phyloP scores from a whole-genome alignment of 2,329 filamentous ascomycete genomes.

The Colletotrichum sp. region DNA sequence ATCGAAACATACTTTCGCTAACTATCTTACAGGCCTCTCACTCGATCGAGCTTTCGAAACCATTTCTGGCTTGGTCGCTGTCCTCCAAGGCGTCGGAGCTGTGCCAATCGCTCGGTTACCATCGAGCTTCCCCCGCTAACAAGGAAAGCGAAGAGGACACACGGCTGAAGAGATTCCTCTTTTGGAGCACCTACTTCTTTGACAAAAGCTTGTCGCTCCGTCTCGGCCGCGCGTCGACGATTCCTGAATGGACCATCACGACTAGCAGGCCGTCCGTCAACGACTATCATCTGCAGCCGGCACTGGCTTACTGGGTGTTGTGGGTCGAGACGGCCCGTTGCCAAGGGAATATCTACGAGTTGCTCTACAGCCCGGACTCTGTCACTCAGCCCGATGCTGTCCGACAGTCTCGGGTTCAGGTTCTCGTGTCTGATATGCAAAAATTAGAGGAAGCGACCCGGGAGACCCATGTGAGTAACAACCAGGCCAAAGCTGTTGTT shows the following conservation, averaged over 20 bases:
- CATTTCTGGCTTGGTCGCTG: constrained; percentile 34
- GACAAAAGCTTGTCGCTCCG: constrained; percentile 62
- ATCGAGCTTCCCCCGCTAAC: constrained; percentile 26
- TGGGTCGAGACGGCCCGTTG: constrained; percentile 58
- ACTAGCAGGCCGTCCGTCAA: constrained; percentile 14
- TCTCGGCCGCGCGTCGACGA: constrained; percentile 55
- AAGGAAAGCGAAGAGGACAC: constrained; percentile 23
- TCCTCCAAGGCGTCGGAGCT: constrained; percentile 34
- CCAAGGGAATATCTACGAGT: constrained; percentile 61
- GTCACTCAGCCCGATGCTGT: constrained; percentile 37
- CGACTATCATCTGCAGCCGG: neutral
- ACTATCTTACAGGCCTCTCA: too few species aligned
- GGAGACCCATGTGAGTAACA: too few species aligned
- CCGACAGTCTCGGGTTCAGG: constrained; percentile 35
- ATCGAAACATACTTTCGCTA: too few species aligned
- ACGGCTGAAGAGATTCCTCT: constrained; percentile 44
- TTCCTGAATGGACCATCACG: constrained; percentile 64
- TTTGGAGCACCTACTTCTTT: constrained; percentile 63
- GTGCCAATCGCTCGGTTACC: constrained; percentile 35
- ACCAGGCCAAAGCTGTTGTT: too few species aligned
- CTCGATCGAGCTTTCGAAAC: constrained; percentile 35
- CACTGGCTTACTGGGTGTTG: constrained; percentile 42
- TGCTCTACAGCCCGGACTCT: constrained; percentile 53
- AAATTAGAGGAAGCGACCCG: constrained; percentile 31
- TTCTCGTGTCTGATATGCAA: constrained; percentile 33